phyloP scores from a whole-genome alignment of 768 basidiomycete genomes.

The Phylloporus sp. region DNA sequence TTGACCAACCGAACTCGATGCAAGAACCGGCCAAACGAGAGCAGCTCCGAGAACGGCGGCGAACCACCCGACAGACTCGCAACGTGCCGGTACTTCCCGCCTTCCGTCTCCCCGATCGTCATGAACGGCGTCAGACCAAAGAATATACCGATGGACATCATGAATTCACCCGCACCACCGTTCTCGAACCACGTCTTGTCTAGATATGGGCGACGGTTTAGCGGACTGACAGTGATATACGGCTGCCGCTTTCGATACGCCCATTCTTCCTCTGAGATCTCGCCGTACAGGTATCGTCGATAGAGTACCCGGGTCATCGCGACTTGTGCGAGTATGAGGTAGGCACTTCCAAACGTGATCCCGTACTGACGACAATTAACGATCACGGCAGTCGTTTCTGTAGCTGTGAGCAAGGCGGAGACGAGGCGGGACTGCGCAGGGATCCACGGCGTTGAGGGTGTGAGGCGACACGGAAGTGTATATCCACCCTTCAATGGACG shows the following conservation, averaged over 20 bases:
- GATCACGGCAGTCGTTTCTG: constrained; percentile 31
- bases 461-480: constrained; percentile 43
- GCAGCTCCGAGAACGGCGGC: constrained; percentile 39
- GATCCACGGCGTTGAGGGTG: constrained; percentile 30
- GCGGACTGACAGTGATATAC: constrained; percentile 43
- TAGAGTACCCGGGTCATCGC: constrained; percentile 49
- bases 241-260: constrained; percentile 44
- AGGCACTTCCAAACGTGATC: constrained; percentile 49
- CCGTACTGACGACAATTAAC: constrained; percentile 37
- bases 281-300: constrained; percentile 41
- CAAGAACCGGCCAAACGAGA: constrained; percentile 45
- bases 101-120: constrained; percentile 31
- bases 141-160: constrained; percentile 40
- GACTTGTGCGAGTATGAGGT: constrained; percentile 47
- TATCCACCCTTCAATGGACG: constrained; percentile 48
- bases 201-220: constrained; percentile 48
- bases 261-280: constrained; percentile 51
- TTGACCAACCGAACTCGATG: constrained; percentile 37
- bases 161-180: constrained; percentile 44
- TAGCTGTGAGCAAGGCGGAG: constrained; percentile 22
- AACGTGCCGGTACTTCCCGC: neutral
- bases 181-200: constrained; percentile 41
- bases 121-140: constrained; percentile 43
- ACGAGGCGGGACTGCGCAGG: constrained; percentile 34
- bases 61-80: constrained; percentile 13